These are phyloP conservation scores for Penicillium sp. DNA, from an alignment of 2,329 filamentous ascomycete species.

Conservation along the genomic window DNA sequence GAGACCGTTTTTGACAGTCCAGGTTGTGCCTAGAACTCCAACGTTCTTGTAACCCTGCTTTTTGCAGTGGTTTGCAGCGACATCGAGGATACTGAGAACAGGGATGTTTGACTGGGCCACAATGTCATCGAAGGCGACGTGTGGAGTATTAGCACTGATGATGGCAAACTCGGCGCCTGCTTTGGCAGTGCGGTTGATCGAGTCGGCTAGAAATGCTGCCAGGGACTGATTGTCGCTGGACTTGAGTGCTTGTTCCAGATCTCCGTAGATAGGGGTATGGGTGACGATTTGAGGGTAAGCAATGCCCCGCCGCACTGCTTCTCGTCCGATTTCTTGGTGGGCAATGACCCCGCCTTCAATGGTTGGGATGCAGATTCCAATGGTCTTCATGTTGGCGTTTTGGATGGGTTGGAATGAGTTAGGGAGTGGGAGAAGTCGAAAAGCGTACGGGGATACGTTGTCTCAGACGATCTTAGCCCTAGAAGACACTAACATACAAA, in stretches of 20 bases:
- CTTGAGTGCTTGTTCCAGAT: constrained; percentile 3
- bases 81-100: constrained; percentile 7
- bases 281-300: constrained; percentile 10
- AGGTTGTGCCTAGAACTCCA: constrained; percentile 1
- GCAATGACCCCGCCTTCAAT: constrained; percentile 9
- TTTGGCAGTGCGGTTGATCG: constrained; percentile 9
- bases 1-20: constrained; percentile 1
- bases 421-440: too few species aligned
- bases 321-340: constrained; percentile 11
- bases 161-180: constrained; percentile 12
- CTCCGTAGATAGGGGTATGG: constrained; percentile 4
- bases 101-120: constrained; percentile 4
- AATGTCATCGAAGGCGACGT: constrained; percentile 2
- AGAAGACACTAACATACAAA: too few species aligned
- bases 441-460: neutral
- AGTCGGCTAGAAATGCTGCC: neutral
- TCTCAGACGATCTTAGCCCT: neutral
- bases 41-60: neutral
- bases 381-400: constrained; percentile 4
- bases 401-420: neutral
- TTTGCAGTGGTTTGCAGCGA: constrained; percentile 2
- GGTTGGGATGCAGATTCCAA: constrained; percentile 12
- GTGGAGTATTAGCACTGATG: constrained; percentile 10
- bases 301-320: constrained; percentile 9
- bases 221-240: neutral